Base-by-base conservation (phyloP, 2,329 filamentous ascomycete species). In the Diaporthe eres region DNA sequence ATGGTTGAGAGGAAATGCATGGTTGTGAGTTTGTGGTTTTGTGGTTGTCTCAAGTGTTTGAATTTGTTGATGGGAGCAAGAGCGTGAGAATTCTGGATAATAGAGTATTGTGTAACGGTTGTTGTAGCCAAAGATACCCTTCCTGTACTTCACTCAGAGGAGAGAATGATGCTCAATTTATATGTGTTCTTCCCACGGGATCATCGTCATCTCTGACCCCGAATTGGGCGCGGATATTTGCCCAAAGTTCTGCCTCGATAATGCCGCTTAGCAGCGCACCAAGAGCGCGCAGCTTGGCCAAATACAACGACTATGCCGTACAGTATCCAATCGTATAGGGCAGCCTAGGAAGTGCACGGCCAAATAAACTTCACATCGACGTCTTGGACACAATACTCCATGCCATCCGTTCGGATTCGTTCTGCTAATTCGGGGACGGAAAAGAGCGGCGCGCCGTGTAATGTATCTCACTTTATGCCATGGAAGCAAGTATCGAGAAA, bases 401-500 rank as follows among this genome's bases (percentile, higher is more conserved):
- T 34, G 44, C 42, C 1, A n/a, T 8, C 2, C 22, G 28, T 25
- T 67, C 61, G 17, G 2, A 6, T 51, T 51, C 61, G 44, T 47
- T 34, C 15, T 15, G 28, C 28, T n/a, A 37, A 9, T 67, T 34
- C 28, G 42, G 61, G 28, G 10, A n/a, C 61, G 42, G 44, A 9
- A 34, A 49, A 12, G 28, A 67, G 28, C 44, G 19, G 61, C 42
- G 10, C 61, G 44, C 42, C 10, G 10, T 67, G 17, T 19, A 37
- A 67, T 67, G 61, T 67, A 49, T 67, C 61, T 49, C 42, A 37
- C 42, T 65, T 65, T 39, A 65, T 65, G 61, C 61, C 42, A 67
- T 67, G 61, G 28, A 67, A 67, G 61, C 13, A 4, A 49, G 42
- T 67, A 4, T 67, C 6, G 3, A 17, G 7, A 37, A 49, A 15